These are phyloP conservation scores for Hymenoscyphus fraxineus DNA, from an alignment of 2,329 filamentous ascomycete species.

Conservation along the genomic window DNA sequence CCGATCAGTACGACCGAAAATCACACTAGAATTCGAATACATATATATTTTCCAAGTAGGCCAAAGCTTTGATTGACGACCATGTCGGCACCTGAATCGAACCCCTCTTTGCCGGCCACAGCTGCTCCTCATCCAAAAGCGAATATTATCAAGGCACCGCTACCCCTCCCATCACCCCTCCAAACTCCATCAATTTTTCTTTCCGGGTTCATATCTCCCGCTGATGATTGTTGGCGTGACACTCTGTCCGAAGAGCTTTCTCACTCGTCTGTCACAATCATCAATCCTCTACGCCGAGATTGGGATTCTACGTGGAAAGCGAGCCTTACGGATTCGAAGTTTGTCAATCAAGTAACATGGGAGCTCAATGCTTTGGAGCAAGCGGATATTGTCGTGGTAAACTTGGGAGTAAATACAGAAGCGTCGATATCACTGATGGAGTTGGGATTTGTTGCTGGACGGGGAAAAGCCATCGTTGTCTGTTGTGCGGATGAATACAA, in stretches of 20 bases:
- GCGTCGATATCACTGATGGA: slow-evolving; percentile 59
- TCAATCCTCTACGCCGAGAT: slow-evolving; percentile 53
- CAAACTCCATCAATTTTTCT: slow-evolving; percentile 47
- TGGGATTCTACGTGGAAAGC: slow-evolving; percentile 55
- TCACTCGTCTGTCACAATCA: slow-evolving; percentile 48
- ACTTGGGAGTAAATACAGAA: slow-evolving; percentile 48
- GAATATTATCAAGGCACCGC: slow-evolving; percentile 15
- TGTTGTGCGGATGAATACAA: slow-evolving; percentile 47
- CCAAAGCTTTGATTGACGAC: not conserved
- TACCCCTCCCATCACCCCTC: slow-evolving; percentile 13
- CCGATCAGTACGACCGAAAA: not conserved
- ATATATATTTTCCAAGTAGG: not conserved
- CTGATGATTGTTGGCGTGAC: slow-evolving; percentile 45
- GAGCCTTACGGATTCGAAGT: slow-evolving; percentile 44
- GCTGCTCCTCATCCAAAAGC: not conserved
- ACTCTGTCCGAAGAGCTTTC: slow-evolving; percentile 41
- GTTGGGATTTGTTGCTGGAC: slow-evolving; percentile 50
- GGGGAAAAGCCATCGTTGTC: slow-evolving; percentile 48
- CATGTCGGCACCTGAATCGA: not conserved
- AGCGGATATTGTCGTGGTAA: slow-evolving; percentile 53
- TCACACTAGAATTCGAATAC: not conserved
- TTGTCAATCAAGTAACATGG: slow-evolving; percentile 55
- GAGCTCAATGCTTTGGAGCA: slow-evolving; percentile 54
- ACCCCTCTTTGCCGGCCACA: not conserved
- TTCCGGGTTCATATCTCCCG: slow-evolving; percentile 49